A percentile compares a stretch with the other conserved stretches of the same genome.
phyloP scores from a whole-genome alignment of 2,329 filamentous ascomycete genomes.

The Colletotrichum incanum region DNA sequence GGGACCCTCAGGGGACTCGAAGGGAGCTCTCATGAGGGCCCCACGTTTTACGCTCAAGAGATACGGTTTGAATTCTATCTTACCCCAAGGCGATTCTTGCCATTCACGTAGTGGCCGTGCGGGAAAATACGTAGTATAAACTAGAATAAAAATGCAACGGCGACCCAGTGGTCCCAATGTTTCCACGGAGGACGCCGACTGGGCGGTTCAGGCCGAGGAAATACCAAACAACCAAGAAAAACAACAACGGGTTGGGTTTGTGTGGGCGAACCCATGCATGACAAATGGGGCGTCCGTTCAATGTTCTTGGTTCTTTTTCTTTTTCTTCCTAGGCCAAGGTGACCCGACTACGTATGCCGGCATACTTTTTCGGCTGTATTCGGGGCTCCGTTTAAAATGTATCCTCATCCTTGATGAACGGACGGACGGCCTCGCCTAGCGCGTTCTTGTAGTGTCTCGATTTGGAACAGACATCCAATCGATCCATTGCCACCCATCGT shows the following conservation, averaged over 20 bases:
- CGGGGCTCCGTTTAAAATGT: slow-evolving; percentile 5
- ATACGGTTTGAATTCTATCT: background rate
- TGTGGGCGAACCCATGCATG: background rate
- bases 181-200: background rate
- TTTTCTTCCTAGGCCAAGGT: background rate
- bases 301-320: background rate
- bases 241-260: background rate
- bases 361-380: background rate
- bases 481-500: background rate
- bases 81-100: background rate
- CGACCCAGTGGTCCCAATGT: background rate
- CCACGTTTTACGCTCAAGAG: slow-evolving; percentile 4
- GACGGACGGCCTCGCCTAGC: background rate
- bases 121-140: no score
- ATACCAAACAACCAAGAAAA: background rate
- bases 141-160: no score
- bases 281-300: background rate
- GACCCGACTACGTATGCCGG: background rate
- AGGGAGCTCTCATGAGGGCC: background rate
- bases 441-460: background rate
- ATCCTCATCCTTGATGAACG: background rate
- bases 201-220: background rate
- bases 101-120: background rate
- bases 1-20: background rate
- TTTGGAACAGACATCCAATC: background rate